These are phyloP conservation scores for Ganoderma leucocontextum DNA, from an alignment of 1,284 basidiomycete genomes.

Conservation along the genomic window DNA sequence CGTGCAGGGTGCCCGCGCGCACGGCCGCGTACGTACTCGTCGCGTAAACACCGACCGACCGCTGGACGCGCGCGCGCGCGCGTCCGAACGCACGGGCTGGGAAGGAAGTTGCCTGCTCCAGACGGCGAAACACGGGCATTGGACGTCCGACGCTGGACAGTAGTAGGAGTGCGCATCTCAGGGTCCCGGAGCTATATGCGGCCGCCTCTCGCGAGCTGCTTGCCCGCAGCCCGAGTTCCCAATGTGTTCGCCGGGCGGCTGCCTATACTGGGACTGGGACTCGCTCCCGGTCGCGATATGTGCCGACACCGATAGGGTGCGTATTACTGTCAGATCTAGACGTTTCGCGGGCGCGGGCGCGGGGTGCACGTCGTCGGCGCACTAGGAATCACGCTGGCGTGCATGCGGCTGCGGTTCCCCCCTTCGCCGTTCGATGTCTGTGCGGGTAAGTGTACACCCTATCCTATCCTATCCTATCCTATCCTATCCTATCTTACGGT, in stretches of 20 bases:
- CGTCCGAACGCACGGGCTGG: background rate
- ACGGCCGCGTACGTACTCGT: conserved; percentile 1
- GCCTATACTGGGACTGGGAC: background rate
- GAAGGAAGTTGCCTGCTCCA: background rate
- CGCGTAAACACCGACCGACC: background rate
- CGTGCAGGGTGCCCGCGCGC: conserved; percentile 7
- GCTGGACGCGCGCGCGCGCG: background rate
- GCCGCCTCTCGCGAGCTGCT: background rate
- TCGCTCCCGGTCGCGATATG: too few relatives aligned
- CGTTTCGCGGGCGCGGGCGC: too few relatives aligned
- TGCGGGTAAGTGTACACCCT: conserved; percentile 1
- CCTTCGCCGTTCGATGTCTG: background rate
- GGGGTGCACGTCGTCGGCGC: too few relatives aligned
- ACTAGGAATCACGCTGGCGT: too few relatives aligned
- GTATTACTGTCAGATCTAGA: too few relatives aligned
- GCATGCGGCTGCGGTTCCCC: background rate
- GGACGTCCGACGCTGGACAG: too few relatives aligned
- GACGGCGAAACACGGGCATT: background rate
- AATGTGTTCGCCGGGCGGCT: background rate
- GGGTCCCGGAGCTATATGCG: background rate
- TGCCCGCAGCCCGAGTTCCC: background rate
- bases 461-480: too few relatives aligned
- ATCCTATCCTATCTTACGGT: too few relatives aligned
- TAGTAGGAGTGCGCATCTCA: background rate
- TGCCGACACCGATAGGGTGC: too few relatives aligned